Conservation (phyloP, 352 stramenopile genomes). For the Phytophthora cactorum region DNA sequence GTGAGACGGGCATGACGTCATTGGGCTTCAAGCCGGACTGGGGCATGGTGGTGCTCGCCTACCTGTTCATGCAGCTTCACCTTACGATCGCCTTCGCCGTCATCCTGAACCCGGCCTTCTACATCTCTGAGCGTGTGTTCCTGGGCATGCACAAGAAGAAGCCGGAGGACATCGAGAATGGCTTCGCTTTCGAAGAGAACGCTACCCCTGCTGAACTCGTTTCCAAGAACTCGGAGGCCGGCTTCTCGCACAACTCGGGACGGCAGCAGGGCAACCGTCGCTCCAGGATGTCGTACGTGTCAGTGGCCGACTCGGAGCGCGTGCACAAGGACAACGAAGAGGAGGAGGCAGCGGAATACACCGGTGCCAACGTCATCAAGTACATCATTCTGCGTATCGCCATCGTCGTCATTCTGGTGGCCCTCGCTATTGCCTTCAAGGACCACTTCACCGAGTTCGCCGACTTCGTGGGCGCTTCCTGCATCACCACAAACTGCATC, state of each 20-base stretch:
- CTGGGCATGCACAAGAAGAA: conserved; percentile 59
- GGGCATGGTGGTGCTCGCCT: conserved; percentile 53
- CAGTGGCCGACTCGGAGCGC: conserved; percentile 47
- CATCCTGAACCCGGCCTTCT: conserved; percentile 53
- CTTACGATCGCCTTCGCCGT: conserved; percentile 57
- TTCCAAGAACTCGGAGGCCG: conserved; percentile 29
- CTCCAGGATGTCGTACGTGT: conserved; percentile 58
- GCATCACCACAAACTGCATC: conserved; percentile 66
- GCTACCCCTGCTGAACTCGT: conserved; percentile 12
- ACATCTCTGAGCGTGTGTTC: conserved; percentile 50
- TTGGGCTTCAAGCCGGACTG: conserved; percentile 54
- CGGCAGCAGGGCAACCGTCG: conserved; percentile 13
- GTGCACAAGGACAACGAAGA: conserved; percentile 41
- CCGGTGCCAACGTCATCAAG: conserved; percentile 36
- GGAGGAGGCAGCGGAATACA: conserved; percentile 42
- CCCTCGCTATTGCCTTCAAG: conserved; percentile 50
- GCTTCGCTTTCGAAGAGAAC: conserved; percentile 27
- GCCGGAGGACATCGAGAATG: conserved; percentile 30
- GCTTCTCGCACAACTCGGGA: conserved; percentile 13
- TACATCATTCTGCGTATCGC: conserved; percentile 36
- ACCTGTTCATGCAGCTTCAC: conserved; percentile 65
- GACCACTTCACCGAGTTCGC: conserved; percentile 67
- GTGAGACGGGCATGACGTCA: conserved; percentile 29
- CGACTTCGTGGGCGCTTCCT: conserved; percentile 67
- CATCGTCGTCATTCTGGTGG: conserved; percentile 47